These are phyloP conservation scores for Yarrowia phangngaensis DNA, from an alignment of 805 yeast species.

Conservation along the genomic window DNA sequence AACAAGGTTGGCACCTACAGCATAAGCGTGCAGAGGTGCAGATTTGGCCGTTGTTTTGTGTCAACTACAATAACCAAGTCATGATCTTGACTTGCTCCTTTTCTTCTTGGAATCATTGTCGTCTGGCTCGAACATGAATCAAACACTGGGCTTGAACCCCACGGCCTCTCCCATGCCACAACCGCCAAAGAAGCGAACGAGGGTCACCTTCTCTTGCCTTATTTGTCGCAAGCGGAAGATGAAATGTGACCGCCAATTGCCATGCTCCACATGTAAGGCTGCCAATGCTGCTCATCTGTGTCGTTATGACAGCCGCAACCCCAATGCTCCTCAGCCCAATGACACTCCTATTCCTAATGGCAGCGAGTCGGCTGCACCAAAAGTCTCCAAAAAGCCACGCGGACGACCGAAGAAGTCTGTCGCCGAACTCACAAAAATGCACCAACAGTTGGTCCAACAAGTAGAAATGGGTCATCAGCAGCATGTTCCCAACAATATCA, in stretches of 20 bases:
- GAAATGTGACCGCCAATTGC: conserved; percentile 26
- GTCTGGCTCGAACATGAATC: no score
- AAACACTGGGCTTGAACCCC: conserved; percentile 10
- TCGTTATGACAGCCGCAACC: conserved; percentile 14
- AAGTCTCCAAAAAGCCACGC: conserved; percentile 20
- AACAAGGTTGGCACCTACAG: no score
- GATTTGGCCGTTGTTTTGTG: no score
- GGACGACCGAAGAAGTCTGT: conserved; percentile 23
- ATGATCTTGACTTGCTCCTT: no score
- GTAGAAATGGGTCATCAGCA: no score
- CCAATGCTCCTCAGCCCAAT: conserved; percentile 4
- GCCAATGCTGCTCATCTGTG: conserved; percentile 26
- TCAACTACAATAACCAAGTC: no score
- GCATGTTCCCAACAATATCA: no score
- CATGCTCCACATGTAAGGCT: conserved; percentile 25
- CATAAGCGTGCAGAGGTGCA: no score
- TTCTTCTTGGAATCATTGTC: no score
- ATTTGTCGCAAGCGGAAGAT: conserved; percentile 22
- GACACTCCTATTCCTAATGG: conserved; percentile 23
- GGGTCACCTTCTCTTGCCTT: conserved; percentile 25
- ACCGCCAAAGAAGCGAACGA: conserved; percentile 23
- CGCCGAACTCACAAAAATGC: conserved; percentile 23
- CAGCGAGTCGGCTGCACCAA: no score
- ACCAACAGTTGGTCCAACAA: conserved; percentile 18
- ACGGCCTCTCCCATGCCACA: no score